A percentile compares a stretch with the other conserved stretches of the same genome.
phyloP scores from a whole-genome alignment of 202 grass and related monocot species.

The Carex sylvatica region DNA sequence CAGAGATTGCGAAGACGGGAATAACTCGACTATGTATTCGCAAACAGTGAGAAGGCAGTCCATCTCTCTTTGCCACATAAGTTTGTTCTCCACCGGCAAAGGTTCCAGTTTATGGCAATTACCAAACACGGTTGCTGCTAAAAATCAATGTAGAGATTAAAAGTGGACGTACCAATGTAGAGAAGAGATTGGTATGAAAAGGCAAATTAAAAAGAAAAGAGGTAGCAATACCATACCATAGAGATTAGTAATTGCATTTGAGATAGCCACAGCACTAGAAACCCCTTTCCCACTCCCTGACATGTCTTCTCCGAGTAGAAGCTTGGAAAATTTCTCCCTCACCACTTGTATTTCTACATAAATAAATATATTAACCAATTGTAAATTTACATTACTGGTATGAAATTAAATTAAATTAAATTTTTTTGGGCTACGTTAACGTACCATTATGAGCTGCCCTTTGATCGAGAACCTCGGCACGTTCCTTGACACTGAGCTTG shows the following conservation, averaged over 20 bases:
- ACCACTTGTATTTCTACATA: slow-evolving; percentile 61
- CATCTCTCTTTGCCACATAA: slow-evolving; percentile 90
- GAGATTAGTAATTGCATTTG: slow-evolving; percentile 95
- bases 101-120: slow-evolving; percentile 83
- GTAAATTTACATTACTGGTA: neutral
- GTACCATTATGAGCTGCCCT: slow-evolving; percentile 43
- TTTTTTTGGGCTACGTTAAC: neutral
- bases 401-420: no score
- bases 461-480: slow-evolving; percentile 19
- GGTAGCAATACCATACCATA: slow-evolving; percentile 40
- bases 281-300: slow-evolving; percentile 83
- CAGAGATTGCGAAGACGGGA: slow-evolving; percentile 58
- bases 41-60: slow-evolving; percentile 80
- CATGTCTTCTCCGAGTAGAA: slow-evolving; percentile 90
- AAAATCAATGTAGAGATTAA: neutral
- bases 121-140: slow-evolving; percentile 76
- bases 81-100: slow-evolving; percentile 55
- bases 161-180: no score
- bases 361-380: slow-evolving; percentile 7
- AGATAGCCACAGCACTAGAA: slow-evolving; percentile 68
- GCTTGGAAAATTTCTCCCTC: slow-evolving; percentile 84
- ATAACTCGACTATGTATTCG: slow-evolving; percentile 82
- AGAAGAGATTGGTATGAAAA: neutral
- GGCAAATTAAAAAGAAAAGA: neutral
- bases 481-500: slow-evolving; percentile 42